These are phyloP conservation scores for Phytomonas francai DNA, from an alignment of 208 protist genomes.

Conservation along the genomic window DNA sequence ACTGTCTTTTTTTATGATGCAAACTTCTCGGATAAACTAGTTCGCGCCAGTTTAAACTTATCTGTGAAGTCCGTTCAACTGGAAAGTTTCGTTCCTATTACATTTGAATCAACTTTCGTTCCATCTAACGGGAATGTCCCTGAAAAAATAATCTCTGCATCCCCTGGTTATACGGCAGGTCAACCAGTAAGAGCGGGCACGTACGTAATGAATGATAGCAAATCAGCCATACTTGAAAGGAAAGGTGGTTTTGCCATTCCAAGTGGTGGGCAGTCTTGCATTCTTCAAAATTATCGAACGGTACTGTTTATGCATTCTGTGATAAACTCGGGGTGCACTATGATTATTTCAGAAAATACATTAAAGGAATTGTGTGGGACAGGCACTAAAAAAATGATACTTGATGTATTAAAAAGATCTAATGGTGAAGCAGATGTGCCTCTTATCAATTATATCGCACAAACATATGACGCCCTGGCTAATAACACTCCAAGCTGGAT, in stretches of 20 bases:
- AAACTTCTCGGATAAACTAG: constrained; percentile 17
- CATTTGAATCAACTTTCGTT: constrained; percentile 41
- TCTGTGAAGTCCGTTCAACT: constrained; percentile 18
- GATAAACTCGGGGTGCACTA: constrained; percentile 37
- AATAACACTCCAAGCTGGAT: constrained; percentile 74
- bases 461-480: constrained; percentile 61
- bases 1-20: constrained; percentile 30
- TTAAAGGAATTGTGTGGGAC: constrained; percentile 34
- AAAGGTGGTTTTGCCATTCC: constrained; percentile 61
- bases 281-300: constrained; percentile 19
- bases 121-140: constrained; percentile 16
- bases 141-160: constrained; percentile 40
- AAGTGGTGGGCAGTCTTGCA: constrained; percentile 37
- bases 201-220: constrained; percentile 18
- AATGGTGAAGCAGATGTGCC: constrained; percentile 8
- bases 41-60: constrained; percentile 18
- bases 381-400: constrained; percentile 27
- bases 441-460: constrained; percentile 40
- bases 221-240: constrained; percentile 39
- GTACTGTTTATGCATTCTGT: constrained; percentile 56
- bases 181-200: constrained; percentile 40
- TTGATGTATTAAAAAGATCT: constrained; percentile 20
- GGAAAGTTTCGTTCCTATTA: constrained; percentile 20
- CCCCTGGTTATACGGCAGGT: constrained; percentile 45
- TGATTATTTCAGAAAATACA: constrained; percentile 32